These are phyloP conservation scores for Xylaria palmicola DNA, from an alignment of 495 filamentous ascomycete genomes.

Conservation along the genomic window DNA sequence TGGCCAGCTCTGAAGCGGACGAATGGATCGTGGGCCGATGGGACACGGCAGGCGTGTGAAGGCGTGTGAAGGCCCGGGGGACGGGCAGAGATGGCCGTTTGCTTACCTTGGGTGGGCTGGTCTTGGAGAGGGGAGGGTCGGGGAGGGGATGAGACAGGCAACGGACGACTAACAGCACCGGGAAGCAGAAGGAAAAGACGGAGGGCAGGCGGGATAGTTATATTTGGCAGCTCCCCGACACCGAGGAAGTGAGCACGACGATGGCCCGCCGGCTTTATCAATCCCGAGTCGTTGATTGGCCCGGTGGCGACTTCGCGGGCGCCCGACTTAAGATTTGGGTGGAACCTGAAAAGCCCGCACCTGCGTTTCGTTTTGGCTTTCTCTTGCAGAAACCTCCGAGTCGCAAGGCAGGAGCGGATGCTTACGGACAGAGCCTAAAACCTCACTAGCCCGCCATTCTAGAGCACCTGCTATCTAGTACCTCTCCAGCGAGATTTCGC, in stretches of 20 bases:
- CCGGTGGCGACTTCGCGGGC: neutral
- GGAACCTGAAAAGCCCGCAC: constrained; percentile 8
- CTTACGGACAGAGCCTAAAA: neutral
- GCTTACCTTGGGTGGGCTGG: constrained; percentile 23
- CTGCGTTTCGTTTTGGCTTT: neutral
- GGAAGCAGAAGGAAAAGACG: neutral
- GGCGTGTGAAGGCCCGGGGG: too few relatives aligned
- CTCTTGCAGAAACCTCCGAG: neutral
- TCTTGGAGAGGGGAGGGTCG: too few relatives aligned
- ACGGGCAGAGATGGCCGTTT: neutral
- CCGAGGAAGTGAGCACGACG: neutral
- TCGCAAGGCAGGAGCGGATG: neutral
- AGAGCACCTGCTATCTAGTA: neutral
- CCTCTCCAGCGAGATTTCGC: neutral
- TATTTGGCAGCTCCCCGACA: neutral
- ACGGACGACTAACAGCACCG: neutral
- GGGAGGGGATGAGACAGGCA: too few relatives aligned
- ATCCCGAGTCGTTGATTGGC: constrained; percentile 14
- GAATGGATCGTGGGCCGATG: neutral
- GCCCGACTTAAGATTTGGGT: constrained; percentile 6
- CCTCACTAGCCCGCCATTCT: neutral
- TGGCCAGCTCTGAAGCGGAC: too few relatives aligned
- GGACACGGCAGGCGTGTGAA: neutral
- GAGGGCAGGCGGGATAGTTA: neutral
- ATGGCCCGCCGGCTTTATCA: constrained; percentile 9